phyloP scores from a whole-genome alignment of 345 rosid species.

The Lagerstroemia speciosa region DNA sequence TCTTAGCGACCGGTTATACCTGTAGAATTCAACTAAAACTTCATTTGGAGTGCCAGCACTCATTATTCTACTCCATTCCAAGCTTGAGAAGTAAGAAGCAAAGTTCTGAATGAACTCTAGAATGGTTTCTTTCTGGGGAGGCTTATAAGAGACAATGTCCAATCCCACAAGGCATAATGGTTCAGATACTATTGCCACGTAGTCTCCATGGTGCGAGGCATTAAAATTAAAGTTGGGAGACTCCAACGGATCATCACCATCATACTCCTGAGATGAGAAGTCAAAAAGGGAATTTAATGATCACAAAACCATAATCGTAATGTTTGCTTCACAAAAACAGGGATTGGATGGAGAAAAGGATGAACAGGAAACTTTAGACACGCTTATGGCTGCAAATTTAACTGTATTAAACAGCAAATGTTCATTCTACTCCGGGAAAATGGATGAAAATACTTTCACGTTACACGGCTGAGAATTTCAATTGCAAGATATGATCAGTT shows the following conservation, averaged over 20 bases:
- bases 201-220: constrained; percentile 69
- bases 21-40: constrained; percentile 43
- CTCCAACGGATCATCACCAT: constrained; percentile 9
- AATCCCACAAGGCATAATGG: constrained; percentile 64
- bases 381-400: neutral
- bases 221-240: constrained; percentile 63
- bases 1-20: constrained; percentile 19
- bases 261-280: constrained; percentile 13
- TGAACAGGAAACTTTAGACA: neutral
- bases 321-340: neutral
- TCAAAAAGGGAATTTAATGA: neutral
- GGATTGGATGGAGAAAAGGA: neutral
- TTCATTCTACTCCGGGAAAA: neutral
- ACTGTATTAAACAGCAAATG: neutral
- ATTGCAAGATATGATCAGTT: neutral
- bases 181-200: constrained; percentile 63
- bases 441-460: neutral
- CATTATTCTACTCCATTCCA: constrained; percentile 42
- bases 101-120: constrained; percentile 40
- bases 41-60: constrained; percentile 32
- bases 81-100: constrained; percentile 41
- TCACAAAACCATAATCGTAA: neutral
- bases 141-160: constrained; percentile 36
- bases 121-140: constrained; percentile 34
- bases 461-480: no score